A percentile compares a stretch with the other conserved stretches of the same genome.
Evolutionary conservation across 129 eudicot genomes (phyloP).

Genomic region (Artemisia tridentata): DNA sequence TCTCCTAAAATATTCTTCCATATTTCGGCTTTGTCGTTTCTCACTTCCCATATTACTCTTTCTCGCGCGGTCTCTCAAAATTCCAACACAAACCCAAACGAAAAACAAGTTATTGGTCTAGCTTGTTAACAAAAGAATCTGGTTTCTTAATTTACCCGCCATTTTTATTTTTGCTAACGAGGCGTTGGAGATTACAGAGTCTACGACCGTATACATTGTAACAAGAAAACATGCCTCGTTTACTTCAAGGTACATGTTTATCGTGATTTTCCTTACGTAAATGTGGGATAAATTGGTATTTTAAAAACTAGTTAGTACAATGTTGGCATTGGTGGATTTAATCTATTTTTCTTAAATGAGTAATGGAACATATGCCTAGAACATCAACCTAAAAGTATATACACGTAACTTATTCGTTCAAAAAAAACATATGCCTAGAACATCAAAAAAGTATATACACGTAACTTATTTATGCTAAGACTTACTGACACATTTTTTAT

Average conservation of each 20-base stretch:
- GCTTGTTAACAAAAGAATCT: background rate
- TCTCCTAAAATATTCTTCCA: constrained; percentile 28
- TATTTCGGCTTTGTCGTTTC: constrained; percentile 33
- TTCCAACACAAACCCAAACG: constrained; percentile 13
- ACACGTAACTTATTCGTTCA: no score
- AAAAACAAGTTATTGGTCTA: background rate
- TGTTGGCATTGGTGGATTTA: no score
- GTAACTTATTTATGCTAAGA: no score
- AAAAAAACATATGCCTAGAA: no score
- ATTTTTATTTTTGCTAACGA: constrained; percentile 21
- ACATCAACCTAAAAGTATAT: no score
- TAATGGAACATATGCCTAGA: no score
- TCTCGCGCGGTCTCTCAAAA: background rate
- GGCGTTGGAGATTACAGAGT: constrained; percentile 5
- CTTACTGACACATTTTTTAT: no score
- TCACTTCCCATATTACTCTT: constrained; percentile 26
- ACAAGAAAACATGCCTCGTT: constrained; percentile 30
- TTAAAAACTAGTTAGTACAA: no score
- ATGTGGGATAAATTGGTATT: no score
- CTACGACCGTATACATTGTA: constrained; percentile 8
- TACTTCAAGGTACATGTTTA: constrained; percentile 29
- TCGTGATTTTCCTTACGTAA: background rate
- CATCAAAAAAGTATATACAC: no score
- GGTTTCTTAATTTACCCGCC: constrained; percentile 23
- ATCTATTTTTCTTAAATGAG: no score